Evolutionary conservation across 73 alveolate genomes (phyloP).

Genomic region (Uronychia setigera): DNA sequence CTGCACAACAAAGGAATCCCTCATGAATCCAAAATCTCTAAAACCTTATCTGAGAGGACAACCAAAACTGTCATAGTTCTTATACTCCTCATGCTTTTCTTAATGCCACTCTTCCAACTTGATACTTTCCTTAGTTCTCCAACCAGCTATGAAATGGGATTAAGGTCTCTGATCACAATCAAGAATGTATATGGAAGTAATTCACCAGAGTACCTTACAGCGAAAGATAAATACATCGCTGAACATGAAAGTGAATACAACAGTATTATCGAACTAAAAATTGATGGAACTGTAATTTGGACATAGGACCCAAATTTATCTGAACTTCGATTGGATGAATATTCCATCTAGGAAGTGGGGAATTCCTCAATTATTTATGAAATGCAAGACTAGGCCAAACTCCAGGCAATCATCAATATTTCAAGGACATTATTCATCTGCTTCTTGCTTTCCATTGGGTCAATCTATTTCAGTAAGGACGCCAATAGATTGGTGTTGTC

Average conservation of each 20-base stretch:
- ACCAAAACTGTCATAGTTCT: conserved; percentile 43
- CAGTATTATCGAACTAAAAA: background rate
- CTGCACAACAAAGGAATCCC: no score
- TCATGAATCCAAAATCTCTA: conserved; percentile 48
- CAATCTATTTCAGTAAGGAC: conserved; percentile 63
- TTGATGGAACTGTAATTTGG: background rate
- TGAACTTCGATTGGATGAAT: background rate
- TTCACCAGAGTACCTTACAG: background rate
- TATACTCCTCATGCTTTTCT: conserved; percentile 43
- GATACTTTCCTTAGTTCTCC: background rate
- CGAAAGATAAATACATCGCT: background rate
- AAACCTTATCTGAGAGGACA: conserved; percentile 39
- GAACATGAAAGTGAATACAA: background rate
- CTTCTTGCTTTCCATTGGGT: conserved; percentile 57
- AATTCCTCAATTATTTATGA: background rate
- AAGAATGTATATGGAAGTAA: background rate
- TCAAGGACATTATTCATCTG: conserved; percentile 68
- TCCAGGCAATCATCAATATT: conserved; percentile 21
- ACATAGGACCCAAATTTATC: background rate
- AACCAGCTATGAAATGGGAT: background rate
- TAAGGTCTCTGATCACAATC: background rate
- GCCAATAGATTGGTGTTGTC: conserved; percentile 67
- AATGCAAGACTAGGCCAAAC: background rate
- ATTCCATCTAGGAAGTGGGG: background rate
- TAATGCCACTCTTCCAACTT: conserved; percentile 12